phyloP scores from a whole-genome alignment of 2,329 filamentous ascomycete species.

The Cryphonectria japonica region DNA sequence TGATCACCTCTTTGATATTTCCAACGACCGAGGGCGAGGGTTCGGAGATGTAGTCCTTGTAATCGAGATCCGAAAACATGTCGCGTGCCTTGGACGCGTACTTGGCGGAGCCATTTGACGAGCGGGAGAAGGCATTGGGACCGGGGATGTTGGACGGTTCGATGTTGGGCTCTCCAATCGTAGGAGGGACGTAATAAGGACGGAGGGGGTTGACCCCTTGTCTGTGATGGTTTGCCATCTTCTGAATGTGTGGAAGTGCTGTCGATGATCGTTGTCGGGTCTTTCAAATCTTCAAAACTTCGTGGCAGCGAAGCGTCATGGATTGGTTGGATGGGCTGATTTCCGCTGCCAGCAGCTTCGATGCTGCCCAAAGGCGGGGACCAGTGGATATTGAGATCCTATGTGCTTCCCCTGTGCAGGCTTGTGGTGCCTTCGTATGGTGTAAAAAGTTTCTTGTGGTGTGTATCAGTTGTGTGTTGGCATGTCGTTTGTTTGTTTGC shows the following conservation, averaged over 20 bases:
- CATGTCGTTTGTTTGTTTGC: neutral
- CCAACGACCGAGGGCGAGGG: conserved; percentile 74
- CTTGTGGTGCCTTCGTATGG: neutral
- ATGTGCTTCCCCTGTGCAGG: neutral
- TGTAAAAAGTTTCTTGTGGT: neutral
- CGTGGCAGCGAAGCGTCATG: conserved; percentile 3
- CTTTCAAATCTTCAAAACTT: conserved; percentile 36
- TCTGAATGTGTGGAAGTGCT: conserved; percentile 31
- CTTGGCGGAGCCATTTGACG: conserved; percentile 43
- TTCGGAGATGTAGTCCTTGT: conserved; percentile 83
- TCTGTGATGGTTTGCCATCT: conserved; percentile 45
- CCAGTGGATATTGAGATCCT: neutral
- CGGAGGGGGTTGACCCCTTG: conserved; percentile 65
- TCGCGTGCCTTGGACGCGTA: conserved; percentile 74
- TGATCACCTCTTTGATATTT: conserved; percentile 75
- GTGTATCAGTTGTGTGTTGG: neutral
- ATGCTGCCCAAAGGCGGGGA: neutral
- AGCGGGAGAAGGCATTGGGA: conserved; percentile 48
- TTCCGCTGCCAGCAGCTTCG: conserved; percentile 1
- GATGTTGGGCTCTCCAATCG: conserved; percentile 53
- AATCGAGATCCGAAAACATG: conserved; percentile 88
- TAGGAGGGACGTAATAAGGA: conserved; percentile 69
- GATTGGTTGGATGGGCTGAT: conserved; percentile 24
- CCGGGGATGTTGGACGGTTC: conserved; percentile 42
- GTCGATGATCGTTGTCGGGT: conserved; percentile 33